Percentiles rank a stretch among this genome's conserved stretches.
These are phyloP conservation scores for Udeniomyces megalosporus DNA, from an alignment of 768 basidiomycete genomes.

Conservation along the genomic window DNA sequence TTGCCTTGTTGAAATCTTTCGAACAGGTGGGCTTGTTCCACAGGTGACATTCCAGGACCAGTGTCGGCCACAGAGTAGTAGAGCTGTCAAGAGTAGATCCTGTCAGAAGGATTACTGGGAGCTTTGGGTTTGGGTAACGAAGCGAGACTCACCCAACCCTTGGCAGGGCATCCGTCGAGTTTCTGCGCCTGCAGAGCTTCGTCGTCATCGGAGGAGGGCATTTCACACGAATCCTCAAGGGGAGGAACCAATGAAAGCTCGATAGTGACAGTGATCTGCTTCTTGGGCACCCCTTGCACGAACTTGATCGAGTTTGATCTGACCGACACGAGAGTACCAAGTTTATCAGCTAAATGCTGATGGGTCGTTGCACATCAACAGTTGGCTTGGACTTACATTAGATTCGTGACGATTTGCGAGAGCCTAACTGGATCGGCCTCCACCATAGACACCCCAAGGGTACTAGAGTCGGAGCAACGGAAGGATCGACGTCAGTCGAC, in stretches of 20 bases:
- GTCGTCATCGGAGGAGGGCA: too few relatives aligned
- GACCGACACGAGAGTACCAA: too few relatives aligned
- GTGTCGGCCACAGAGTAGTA: not conserved
- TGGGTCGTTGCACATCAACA: too few relatives aligned
- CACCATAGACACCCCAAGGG: not conserved
- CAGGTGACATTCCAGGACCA: not conserved
- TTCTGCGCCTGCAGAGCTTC: too few relatives aligned
- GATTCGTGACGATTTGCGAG: not conserved
- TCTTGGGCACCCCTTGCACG: not conserved
- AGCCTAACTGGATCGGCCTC: not conserved
- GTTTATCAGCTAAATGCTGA: too few relatives aligned
- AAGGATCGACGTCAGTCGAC: not conserved
- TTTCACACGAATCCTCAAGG: not conserved
- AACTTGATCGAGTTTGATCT: not conserved
- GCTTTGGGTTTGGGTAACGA: too few relatives aligned
- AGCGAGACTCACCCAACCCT: too few relatives aligned
- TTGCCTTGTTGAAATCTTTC: constrained; percentile 1
- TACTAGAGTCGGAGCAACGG: not conserved
- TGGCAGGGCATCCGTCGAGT: too few relatives aligned
- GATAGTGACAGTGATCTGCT: not conserved
- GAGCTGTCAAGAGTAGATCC: not conserved
- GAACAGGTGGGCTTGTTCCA: constrained; percentile 1
- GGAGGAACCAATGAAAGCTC: not conserved
- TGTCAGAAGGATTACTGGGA: too few relatives aligned
- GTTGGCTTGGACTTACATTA: too few relatives aligned